These are phyloP conservation scores for Ceratocystis ficicola DNA, from an alignment of 2,329 filamentous ascomycete species.

Conservation along the genomic window DNA sequence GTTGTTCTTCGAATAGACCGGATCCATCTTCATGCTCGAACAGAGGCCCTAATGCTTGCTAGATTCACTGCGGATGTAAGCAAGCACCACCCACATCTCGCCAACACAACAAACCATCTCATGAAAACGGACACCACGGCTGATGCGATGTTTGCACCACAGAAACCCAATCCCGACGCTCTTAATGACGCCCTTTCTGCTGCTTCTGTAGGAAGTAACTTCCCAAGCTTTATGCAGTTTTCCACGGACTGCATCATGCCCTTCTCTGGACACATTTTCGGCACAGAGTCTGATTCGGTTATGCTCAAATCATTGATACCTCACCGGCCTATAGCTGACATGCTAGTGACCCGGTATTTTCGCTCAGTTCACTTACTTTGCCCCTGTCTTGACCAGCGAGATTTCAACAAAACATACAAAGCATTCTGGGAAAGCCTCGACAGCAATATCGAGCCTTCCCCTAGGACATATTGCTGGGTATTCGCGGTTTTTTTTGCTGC, in stretches of 20 bases:
- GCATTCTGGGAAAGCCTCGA: slow-evolving; percentile 53
- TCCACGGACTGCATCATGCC: slow-evolving; percentile 56
- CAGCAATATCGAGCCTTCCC: slow-evolving; percentile 47
- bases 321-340: slow-evolving; percentile 43
- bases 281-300: slow-evolving; percentile 37
- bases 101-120: background rate
- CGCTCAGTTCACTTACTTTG: slow-evolving; percentile 55
- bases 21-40: slow-evolving; percentile 60
- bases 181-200: background rate
- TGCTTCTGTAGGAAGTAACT: background rate
- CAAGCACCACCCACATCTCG: background rate
- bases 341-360: slow-evolving; percentile 56
- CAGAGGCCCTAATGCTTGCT: slow-evolving; percentile 60
- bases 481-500: slow-evolving; percentile 60
- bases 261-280: slow-evolving; percentile 55
- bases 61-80: slow-evolving; percentile 57
- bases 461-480: slow-evolving; percentile 54
- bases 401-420: slow-evolving; percentile 52
- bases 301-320: slow-evolving; percentile 51
- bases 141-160: background rate
- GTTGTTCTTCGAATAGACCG: slow-evolving; percentile 59
- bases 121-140: background rate
- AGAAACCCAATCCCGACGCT: background rate
- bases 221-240: slow-evolving; percentile 49
- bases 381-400: slow-evolving; percentile 53